Evolutionary conservation across 2,329 filamentous ascomycete genomes (phyloP), one percentile per base, ranked within the genome.

Genomic region (Thielaviopsis populi): DNA sequence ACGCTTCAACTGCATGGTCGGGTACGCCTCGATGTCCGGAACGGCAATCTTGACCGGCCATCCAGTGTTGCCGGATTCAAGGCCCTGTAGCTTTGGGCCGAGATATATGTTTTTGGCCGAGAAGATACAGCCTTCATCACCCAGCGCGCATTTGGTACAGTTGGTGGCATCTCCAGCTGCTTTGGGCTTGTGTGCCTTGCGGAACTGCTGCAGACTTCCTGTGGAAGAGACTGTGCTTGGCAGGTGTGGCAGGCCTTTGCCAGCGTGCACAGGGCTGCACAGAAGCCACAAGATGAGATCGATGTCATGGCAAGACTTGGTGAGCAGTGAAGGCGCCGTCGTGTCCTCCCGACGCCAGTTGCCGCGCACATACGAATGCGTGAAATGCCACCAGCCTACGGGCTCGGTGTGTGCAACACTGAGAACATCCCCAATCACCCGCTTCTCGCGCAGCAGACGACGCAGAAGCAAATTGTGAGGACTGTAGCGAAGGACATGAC

Each of bases 231-330:
- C 80, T 0, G 80, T 82, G 5, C 83, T 79, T 0, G 92, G 92
- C 0, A 92, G 77, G 72, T 96, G 91, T 0, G 87, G 81, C 15
- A 74, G 72, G 7, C 73, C 73, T 1, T 74, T 69, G 13, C 77
- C 75, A 0, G 76, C 72, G 22, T 58, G 48, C 0, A 80, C 73
- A 0, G 89, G 88, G 0, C 88, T 89, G 71, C 86, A 92, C 11
- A 97, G 80, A 58, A 97, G 76, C 94, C 94, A 99, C 17, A 97
- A 78, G 3, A 97, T 76, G 65, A 97, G 83, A 71, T 99, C 94
- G 60, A 99, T 88, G 69, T 99, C 94, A 70, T 99, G 94, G 69
- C 94, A 97, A 66, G 89, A 95, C 75, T 97, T 99, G 2, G 92
- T 96, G 37, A 99, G 79, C 1, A 99, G 79, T 0, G 88, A 92